These are phyloP conservation scores for Dryas drummondii DNA, from an alignment of 306 rosid genomes.

Conservation along the genomic window DNA sequence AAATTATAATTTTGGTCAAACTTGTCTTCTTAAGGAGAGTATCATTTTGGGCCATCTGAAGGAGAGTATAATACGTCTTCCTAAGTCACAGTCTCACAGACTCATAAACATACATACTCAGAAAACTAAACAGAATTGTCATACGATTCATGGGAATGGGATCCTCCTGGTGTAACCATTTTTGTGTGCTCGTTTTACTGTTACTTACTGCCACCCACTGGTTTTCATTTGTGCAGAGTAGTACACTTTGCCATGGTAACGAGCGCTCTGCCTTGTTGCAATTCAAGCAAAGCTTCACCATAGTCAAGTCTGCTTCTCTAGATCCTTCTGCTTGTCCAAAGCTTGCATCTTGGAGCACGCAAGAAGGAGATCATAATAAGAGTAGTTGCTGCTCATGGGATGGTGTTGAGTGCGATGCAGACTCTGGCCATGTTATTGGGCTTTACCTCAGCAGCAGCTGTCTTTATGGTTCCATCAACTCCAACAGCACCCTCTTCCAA, in stretches of 20 bases:
- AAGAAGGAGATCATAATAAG: neutral
- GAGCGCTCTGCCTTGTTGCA: slow-evolving; percentile 19
- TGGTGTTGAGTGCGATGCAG: slow-evolving; percentile 7
- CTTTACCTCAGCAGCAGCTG: slow-evolving; percentile 14
- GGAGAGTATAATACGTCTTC: too few relatives aligned
- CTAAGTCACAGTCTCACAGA: too few relatives aligned
- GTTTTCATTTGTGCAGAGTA: neutral
- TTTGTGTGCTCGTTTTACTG: neutral
- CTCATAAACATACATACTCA: too few relatives aligned
- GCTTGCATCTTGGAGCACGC: slow-evolving; percentile 9
- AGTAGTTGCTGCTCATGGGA: slow-evolving; percentile 24
- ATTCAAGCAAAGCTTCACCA: slow-evolving; percentile 12
- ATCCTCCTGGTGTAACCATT: neutral
- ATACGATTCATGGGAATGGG: neutral
- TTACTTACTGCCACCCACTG: too few relatives aligned
- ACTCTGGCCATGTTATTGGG: slow-evolving; percentile 11
- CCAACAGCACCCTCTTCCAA: slow-evolving; percentile 16
- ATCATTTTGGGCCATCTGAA: too few relatives aligned
- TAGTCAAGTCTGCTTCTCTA: neutral
- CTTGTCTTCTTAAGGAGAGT: too few relatives aligned
- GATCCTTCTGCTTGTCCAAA: slow-evolving; percentile 3
- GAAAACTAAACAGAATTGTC: too few relatives aligned
- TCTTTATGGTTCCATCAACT: slow-evolving; percentile 19
- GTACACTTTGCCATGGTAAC: neutral
- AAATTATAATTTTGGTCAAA: too few relatives aligned